Evolutionary conservation across 108 stramenopile species (phyloP).

Genomic region (Fragilaria radians): DNA sequence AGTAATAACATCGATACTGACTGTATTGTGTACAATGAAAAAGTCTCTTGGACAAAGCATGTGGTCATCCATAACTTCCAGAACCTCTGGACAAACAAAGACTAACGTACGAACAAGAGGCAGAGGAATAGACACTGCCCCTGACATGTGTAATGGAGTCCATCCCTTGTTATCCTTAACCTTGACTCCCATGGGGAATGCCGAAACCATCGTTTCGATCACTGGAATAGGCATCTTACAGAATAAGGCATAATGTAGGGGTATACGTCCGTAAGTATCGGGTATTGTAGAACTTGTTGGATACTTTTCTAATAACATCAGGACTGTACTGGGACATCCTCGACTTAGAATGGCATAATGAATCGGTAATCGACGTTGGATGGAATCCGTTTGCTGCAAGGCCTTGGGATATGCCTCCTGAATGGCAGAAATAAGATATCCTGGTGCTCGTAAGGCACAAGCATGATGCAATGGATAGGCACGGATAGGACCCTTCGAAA

Average conservation of each 20-base stretch:
- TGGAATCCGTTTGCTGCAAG: neutral
- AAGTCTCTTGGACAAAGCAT: neutral
- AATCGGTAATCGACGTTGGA: conserved; percentile 4
- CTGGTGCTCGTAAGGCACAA: conserved; percentile 1
- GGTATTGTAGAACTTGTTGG: conserved; percentile 1
- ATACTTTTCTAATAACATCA: conserved; percentile 2
- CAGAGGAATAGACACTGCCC: neutral
- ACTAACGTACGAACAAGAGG: neutral
- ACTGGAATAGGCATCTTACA: conserved; percentile 2
- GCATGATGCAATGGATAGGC: conserved; percentile 5
- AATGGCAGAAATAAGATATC: neutral
- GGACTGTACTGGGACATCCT: neutral
- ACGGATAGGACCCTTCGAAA: neutral
- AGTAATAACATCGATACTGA: neutral
- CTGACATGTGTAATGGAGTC: conserved; percentile 8
- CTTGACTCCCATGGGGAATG: neutral
- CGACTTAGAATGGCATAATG: conserved; percentile 5
- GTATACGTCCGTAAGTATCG: conserved; percentile 7
- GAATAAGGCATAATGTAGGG: conserved; percentile 14
- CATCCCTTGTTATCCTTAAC: conserved; percentile 7
- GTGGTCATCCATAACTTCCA: neutral
- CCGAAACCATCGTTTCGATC: neutral
- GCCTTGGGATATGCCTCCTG: conserved; percentile 1
- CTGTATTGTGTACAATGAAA: neutral
- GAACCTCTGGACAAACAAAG: neutral